Percentiles rank a stretch among this genome's conserved stretches.
Conservation (phyloP, 257 asterid genomes). For the Echium plantagineum region DNA sequence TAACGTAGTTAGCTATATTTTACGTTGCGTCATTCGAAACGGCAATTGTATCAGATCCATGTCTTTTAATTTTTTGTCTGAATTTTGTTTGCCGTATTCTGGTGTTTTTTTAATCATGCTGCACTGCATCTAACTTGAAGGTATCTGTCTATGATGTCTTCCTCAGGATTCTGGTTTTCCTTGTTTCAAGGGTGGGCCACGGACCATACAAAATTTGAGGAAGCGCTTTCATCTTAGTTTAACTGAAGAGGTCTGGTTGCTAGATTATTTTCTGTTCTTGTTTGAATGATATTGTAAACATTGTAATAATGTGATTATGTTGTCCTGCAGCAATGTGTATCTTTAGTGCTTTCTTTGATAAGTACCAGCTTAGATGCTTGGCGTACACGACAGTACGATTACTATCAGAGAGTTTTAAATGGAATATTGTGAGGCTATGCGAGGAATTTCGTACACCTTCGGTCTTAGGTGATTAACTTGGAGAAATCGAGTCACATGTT, state of each 20-base stretch:
- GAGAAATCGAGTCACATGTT: conserved; percentile 9
- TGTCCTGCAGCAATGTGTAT: conserved; percentile 89
- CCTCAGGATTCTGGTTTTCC: conserved; percentile 95
- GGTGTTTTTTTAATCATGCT: too few relatives aligned
- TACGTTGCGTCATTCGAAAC: too few relatives aligned
- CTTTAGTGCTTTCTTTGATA: conserved; percentile 94
- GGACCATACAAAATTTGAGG: conserved; percentile 94
- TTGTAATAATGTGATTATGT: conserved; percentile 9
- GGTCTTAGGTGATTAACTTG: conserved; percentile 8
- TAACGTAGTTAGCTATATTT: too few relatives aligned
- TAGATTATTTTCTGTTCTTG: conserved; percentile 7
- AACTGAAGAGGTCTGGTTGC: conserved; percentile 83
- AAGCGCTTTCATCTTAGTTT: conserved; percentile 93
- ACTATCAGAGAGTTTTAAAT: conserved; percentile 89
- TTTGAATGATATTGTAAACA: conserved; percentile 1
- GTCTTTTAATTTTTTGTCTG: too few relatives aligned
- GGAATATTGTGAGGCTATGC: conserved; percentile 66
- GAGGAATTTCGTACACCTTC: conserved; percentile 8
- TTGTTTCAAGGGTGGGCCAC: conserved; percentile 94
- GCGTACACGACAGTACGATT: conserved; percentile 96
- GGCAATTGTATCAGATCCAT: too few relatives aligned
- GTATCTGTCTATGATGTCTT: conserved; percentile 11
- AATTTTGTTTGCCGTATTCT: too few relatives aligned
- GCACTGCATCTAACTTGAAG: not conserved
- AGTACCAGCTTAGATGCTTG: conserved; percentile 99